phyloP scores from a whole-genome alignment of 345 rosid species.

The Boechera divaricarpa region DNA sequence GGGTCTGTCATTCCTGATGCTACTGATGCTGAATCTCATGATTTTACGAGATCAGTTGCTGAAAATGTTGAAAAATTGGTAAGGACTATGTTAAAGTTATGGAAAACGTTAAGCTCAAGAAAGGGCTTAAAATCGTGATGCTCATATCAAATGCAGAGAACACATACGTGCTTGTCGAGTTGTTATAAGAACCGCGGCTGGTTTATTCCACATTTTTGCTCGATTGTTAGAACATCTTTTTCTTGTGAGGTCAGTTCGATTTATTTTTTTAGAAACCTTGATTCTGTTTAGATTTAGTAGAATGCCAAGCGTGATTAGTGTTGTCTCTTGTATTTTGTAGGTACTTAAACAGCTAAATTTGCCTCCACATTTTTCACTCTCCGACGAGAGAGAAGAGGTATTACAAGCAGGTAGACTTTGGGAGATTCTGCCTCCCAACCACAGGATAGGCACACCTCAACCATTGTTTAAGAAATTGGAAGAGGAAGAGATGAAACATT shows the following conservation, averaged over 20 bases:
- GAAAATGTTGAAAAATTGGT: conserved; percentile 65
- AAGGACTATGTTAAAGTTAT: conserved; percentile 72
- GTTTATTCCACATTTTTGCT: conserved; percentile 83
- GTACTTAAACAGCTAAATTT: conserved; percentile 84
- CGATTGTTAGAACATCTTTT: conserved; percentile 82
- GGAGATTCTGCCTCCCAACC: conserved; percentile 76
- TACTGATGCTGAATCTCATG: conserved; percentile 61
- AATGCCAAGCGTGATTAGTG: conserved; percentile 14
- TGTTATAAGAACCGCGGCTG: conserved; percentile 76
- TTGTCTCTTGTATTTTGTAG: conserved; percentile 39
- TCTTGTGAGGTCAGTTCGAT: conserved; percentile 37
- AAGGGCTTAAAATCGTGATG: conserved; percentile 83
- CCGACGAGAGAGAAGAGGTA: conserved; percentile 67
- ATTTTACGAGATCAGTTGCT: conserved; percentile 53
- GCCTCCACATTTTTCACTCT: conserved; percentile 64
- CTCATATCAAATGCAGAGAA: conserved; percentile 83
- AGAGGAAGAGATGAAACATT: conserved; percentile 63
- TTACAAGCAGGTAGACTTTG: conserved; percentile 67
- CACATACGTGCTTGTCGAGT: conserved; percentile 77
- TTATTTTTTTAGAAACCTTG: too few species aligned
- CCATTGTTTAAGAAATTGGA: conserved; percentile 81
- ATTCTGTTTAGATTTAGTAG: neutral
- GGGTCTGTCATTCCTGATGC: conserved; percentile 86
- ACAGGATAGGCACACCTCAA: conserved; percentile 67
- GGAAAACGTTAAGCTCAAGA: conserved; percentile 94